Base-by-base conservation (phyloP, 768 basidiomycete species). In the Russula lepida region DNA sequence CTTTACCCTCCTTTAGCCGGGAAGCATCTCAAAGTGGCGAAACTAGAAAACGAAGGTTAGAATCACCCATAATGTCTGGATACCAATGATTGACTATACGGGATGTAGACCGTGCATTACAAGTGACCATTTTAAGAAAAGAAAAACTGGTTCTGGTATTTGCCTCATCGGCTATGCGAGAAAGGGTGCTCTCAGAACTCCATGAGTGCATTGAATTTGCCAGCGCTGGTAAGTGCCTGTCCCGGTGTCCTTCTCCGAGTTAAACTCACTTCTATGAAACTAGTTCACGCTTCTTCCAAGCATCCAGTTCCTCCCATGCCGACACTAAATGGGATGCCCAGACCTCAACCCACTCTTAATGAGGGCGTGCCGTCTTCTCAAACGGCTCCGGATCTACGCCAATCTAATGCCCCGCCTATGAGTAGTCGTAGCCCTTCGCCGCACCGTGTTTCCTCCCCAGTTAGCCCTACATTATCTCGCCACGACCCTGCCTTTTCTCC, bases 1-100 rank as follows among this genome's bases (percentile, higher is more conserved):
- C 84, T 86, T 66, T 99, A 97, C 76, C 97, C 97, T 19, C 97
- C 97, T 5, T 76, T 99, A 35, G 88, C 97, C 13, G 95, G 94
- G 5, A 98, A 95, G 71, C 94, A 97, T 68, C 77, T 99, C 56
- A 80, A 81, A 60, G 86, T 90, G 4, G 76, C 76, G 9, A 85
- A 85, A 64, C 77, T 81, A 4, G 76, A 77, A 58, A 84, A 79
- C 37, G 79, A 80, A 78, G 82, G 91, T 83, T 62, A 59, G 81
- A 73, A 35, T 28, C 8, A 7, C 30, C 23, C 7, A 23, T 58
- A 46, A 47, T 52, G 59, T 47, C 21, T 50, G 12, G 41, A 39
- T 43, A 49, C 19, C 35, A 37, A 41, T 28, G 15, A 51, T 48
- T 49, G 41, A 64, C 30, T 55, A 54, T 60, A 37, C 27, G 12